Evolutionary conservation across 495 filamentous ascomycete species (phyloP).

Genomic region (Ramalina intermedia): DNA sequence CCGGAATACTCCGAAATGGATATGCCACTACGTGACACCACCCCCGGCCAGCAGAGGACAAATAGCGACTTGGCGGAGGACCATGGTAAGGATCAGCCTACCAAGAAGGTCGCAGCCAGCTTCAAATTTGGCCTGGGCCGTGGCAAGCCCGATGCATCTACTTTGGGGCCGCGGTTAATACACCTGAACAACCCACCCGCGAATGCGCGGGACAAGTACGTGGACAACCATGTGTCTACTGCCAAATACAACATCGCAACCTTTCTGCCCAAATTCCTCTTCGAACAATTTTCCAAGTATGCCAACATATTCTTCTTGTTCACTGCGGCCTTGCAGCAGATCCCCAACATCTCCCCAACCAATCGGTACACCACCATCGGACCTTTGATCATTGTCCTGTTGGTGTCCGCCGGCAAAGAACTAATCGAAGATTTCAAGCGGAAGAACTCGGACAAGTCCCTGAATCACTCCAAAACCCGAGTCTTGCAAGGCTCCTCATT

Average conservation of each 20-base stretch:
- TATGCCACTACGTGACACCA: conserved; percentile 74
- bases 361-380: conserved; percentile 94
- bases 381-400: conserved; percentile 72
- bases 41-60: conserved; percentile 32
- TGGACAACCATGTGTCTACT: conserved; percentile 93
- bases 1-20: conserved; percentile 97
- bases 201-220: conserved; percentile 74
- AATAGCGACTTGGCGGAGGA: conserved; percentile 23
- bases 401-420: conserved; percentile 92
- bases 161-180: conserved; percentile 82
- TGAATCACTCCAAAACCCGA: conserved; percentile 79
- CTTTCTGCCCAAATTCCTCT: conserved; percentile 96
- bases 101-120: conserved; percentile 49
- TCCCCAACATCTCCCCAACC: conserved; percentile 86
- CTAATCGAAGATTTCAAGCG: conserved; percentile 87
- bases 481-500: conserved; percentile 78
- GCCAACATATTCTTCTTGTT: conserved; percentile 99
- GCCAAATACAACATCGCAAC: conserved; percentile 94
- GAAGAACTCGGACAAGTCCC: conserved; percentile 67
- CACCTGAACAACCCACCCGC: conserved; percentile 95
- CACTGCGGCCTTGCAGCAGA: conserved; percentile 88
- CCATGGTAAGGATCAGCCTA: conserved; percentile 21
- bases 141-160: conserved; percentile 74
- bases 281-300: conserved; percentile 98
- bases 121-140: conserved; percentile 95